Percentiles rank a stretch among this genome's conserved stretches.
Conservation (phyloP, 2,329 filamentous ascomycete species). For the Ilyonectria mors-panacis region DNA sequence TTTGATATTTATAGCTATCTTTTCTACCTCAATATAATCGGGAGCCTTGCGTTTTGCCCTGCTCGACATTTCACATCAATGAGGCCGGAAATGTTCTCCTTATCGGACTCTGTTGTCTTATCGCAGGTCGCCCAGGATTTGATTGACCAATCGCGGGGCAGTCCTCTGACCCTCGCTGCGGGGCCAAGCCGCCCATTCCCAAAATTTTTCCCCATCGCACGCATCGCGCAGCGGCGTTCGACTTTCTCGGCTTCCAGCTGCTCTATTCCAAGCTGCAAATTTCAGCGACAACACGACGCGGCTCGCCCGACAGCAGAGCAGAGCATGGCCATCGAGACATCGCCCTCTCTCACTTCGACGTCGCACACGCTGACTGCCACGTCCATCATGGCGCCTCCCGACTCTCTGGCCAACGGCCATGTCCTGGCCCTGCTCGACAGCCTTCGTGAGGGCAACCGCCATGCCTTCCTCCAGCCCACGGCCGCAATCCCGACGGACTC, state of each 20-base stretch:
- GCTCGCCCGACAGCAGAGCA: slow-evolving; percentile 25
- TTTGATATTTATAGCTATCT: neutral
- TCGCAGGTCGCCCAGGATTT: slow-evolving; percentile 16
- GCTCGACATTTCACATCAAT: neutral
- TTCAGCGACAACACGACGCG: slow-evolving; percentile 31
- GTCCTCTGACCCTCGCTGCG: slow-evolving; percentile 29
- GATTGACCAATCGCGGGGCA: slow-evolving; percentile 41
- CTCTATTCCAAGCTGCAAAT: slow-evolving; percentile 21
- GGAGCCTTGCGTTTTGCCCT: neutral
- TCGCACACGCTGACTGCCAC: slow-evolving; percentile 74
- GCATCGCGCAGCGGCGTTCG: slow-evolving; percentile 21
- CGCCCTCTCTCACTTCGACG: slow-evolving; percentile 74
- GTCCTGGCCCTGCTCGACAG: slow-evolving; percentile 69
- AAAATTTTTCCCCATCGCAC: slow-evolving; percentile 46
- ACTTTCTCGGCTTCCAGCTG: slow-evolving; percentile 38
- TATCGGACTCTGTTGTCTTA: slow-evolving; percentile 22
- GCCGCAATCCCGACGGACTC: slow-evolving; percentile 77
- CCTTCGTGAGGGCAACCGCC: slow-evolving; percentile 73
- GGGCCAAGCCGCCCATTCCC: slow-evolving; percentile 40
- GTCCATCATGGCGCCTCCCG: slow-evolving; percentile 59
- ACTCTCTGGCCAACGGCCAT: slow-evolving; percentile 54
- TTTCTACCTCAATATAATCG: neutral
- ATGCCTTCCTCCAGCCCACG: slow-evolving; percentile 83
- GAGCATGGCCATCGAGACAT: slow-evolving; percentile 60
- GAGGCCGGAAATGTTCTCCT: slow-evolving; percentile 3